phyloP scores from a whole-genome alignment of 2,329 filamentous ascomycete species.

The Curvularia hawaiiensis region DNA sequence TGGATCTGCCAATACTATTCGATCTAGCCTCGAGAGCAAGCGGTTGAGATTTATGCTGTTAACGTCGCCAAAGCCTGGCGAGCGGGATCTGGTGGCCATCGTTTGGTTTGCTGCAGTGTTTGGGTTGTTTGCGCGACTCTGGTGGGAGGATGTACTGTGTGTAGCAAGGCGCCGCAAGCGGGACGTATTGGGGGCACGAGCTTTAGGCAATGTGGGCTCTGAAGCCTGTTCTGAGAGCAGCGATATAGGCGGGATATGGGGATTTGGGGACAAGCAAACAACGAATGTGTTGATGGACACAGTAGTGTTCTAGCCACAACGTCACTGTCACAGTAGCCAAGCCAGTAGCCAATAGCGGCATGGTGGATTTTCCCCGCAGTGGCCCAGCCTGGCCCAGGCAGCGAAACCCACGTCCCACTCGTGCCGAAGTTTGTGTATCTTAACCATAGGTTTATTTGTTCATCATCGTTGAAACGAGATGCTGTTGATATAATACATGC shows the following conservation, averaged over 20 bases:
- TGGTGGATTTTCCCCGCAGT: conserved; percentile 16
- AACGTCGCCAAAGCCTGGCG: conserved; percentile 32
- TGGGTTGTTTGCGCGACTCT: background rate
- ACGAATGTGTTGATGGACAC: conserved; percentile 3
- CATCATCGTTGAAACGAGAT: background rate
- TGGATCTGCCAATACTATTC: conserved; percentile 66
- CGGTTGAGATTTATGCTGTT: conserved; percentile 61
- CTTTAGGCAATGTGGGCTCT: background rate
- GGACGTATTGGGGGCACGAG: background rate
- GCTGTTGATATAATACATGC: conserved; percentile 6
- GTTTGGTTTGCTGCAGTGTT: background rate
- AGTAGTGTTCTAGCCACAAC: conserved; percentile 12
- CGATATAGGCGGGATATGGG: background rate
- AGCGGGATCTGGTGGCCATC: conserved; percentile 32
- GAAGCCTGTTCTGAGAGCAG: background rate
- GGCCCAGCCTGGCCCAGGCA: conserved; percentile 10
- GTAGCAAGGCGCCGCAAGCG: background rate
- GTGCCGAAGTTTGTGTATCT: background rate
- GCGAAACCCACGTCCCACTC: background rate
- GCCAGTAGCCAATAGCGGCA: conserved; percentile 14
- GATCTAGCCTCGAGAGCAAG: conserved; percentile 69
- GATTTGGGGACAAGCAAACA: background rate
- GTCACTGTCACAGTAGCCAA: conserved; percentile 20
- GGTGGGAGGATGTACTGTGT: background rate
- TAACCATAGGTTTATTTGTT: background rate